Evolutionary conservation across 2,329 filamentous ascomycete genomes (phyloP).

Genomic region (Beauveria australis): DNA sequence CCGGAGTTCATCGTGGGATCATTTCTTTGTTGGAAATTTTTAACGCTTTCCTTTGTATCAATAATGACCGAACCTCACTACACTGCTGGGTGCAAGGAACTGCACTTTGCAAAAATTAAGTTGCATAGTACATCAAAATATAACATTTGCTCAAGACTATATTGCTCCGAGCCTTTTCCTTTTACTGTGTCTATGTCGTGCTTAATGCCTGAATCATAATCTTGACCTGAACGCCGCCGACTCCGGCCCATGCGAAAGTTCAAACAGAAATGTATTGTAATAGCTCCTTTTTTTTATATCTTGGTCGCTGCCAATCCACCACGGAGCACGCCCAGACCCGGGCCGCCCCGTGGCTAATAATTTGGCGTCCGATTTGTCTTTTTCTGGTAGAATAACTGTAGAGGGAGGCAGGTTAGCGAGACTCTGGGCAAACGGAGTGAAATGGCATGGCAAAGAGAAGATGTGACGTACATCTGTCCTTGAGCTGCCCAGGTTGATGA

Average conservation of each 20-base stretch:
- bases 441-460: neutral
- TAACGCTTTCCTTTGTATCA: slow-evolving; percentile 12
- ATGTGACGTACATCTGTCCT: slow-evolving; percentile 69
- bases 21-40: slow-evolving; percentile 2
- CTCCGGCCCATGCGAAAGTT: slow-evolving; percentile 5
- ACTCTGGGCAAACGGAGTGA: neutral
- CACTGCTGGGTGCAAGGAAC: neutral
- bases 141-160: neutral
- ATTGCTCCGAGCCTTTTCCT: neutral
- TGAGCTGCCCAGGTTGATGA: slow-evolving; percentile 94
- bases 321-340: slow-evolving; percentile 34
- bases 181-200: neutral
- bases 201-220: neutral
- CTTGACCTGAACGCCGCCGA: slow-evolving; percentile 8
- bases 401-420: slow-evolving; percentile 9
- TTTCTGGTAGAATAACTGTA: slow-evolving; percentile 56
- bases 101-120: neutral
- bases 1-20: slow-evolving; percentile 6
- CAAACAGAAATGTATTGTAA: neutral
- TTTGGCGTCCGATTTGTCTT: slow-evolving; percentile 53
- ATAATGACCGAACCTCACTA: slow-evolving; percentile 8
- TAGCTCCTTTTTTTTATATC: slow-evolving; percentile 5
- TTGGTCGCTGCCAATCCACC: neutral
- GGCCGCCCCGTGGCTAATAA: slow-evolving; percentile 43
- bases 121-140: slow-evolving; percentile 4